Base-by-base conservation (phyloP, 2,329 filamentous ascomycete species). In the Epichloe scottii region DNA sequence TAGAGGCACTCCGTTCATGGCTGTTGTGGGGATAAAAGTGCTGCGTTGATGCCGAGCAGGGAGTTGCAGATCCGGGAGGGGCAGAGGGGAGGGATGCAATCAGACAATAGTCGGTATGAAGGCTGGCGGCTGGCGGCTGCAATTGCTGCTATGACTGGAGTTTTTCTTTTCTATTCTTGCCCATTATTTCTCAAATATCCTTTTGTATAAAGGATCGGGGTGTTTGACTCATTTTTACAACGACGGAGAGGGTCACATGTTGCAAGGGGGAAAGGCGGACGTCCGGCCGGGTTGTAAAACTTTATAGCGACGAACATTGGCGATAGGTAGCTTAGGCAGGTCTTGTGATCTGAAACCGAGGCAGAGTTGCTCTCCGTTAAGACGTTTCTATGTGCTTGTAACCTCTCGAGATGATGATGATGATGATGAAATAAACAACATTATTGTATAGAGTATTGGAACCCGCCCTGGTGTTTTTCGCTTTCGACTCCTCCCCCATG, bases 151-250 rank as follows among this genome's bases (percentile, higher is more conserved):
- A 14, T 8, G 8, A 14, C 8, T 8, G 42, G 42, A 26, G 23
- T 44, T 44, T 14, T 44, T 21, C 3, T 30, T 3, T 33, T 17
- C 21, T 33, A n/a, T 44, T 33, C 23, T 30, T 44, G 42, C 42
- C 14, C 23, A 30, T 17, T 42, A 21, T 42, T 42, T 15, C 17
- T 42, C 19, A 33, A 17, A 23, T 34, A 21, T 49, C 47, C 47
- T 49, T 49, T 49, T 49, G 40, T 49, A 44, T 43, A 44, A 49
- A 44, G 40, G 48, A 49, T 49, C 11, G 3, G 40, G 39, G 38
- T 44, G 40, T 49, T 38, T 43, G 23, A 49, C n/a, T 35, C 46
- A 33, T 21, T 15, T 23, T 48, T 6, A 17, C n/a, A n/a, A 21
- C 10, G 38, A 38, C 35, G 8, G 23, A 42, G 26, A 41, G 17